Conservation (phyloP, 768 basidiomycete genomes). For the Wakefieldia striispora region DNA sequence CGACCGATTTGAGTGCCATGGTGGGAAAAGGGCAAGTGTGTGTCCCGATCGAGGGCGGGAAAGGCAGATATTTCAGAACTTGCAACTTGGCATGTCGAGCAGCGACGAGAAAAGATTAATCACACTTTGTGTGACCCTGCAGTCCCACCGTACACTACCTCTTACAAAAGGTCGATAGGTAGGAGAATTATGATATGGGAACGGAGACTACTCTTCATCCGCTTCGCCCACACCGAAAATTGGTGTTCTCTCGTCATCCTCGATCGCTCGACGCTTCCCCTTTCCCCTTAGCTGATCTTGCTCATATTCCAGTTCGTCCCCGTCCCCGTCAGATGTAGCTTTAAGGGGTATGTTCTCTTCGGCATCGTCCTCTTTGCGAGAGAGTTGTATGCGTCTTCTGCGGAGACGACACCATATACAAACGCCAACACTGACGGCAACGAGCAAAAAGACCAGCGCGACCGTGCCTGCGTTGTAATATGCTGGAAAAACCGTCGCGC, state of each 20-base stretch:
- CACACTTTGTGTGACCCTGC: background rate
- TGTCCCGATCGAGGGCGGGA: no score
- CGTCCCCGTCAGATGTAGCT: conserved; percentile 28
- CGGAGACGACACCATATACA: conserved; percentile 75
- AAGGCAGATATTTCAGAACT: no score
- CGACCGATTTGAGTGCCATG: no score
- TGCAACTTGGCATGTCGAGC: no score
- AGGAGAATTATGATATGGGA: background rate
- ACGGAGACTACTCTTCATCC: conserved; percentile 39
- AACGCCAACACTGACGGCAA: conserved; percentile 61
- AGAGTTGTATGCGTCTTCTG: conserved; percentile 27
- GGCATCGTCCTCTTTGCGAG: conserved; percentile 5
- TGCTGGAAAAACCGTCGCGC: conserved; percentile 43
- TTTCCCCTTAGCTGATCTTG: conserved; percentile 36
- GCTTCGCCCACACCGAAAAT: conserved; percentile 58
- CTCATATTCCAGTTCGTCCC: conserved; percentile 46
- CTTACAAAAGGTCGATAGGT: background rate
- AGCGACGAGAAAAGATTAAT: no score
- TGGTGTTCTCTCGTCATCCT: conserved; percentile 33
- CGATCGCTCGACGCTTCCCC: conserved; percentile 47
- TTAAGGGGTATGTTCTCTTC: conserved; percentile 78
- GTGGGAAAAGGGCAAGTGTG: no score
- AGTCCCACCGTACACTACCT: background rate
- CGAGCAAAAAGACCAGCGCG: conserved; percentile 75
- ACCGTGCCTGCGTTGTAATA: conserved; percentile 94